Base-by-base conservation (phyloP, 1,139 yeast genomes). In the Candida dubliniensis region DNA sequence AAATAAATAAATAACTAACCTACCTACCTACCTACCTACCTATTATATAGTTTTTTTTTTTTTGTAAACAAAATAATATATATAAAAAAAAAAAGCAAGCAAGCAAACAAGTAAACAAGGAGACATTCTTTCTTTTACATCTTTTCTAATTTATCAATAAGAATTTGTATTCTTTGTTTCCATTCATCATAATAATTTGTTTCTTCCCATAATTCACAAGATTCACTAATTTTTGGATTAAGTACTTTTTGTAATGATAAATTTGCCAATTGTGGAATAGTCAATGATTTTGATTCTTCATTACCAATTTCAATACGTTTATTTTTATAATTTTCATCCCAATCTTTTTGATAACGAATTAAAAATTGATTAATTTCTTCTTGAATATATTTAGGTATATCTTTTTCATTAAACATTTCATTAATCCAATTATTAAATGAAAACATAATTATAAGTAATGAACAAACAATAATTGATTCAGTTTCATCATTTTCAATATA, bases 91-190 rank as follows among this genome's bases (percentile, higher is more conserved):
- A 18, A 18, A 18, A 5, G n/a, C n/a, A n/a, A n/a, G n/a, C n/a
- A 18, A 18, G 23, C 3, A 18, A 18, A 18, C 85, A 82, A 54
- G 87, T 79, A 49, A 57, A 58, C 33, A 79, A 78, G 47, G n/a
- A n/a, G n/a, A n/a, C n/a, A n/a, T n/a, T n/a, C 15, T 3, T 5
- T 4, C 27, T 30, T 31, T 15, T 36, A 14, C 8, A 27, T 27
- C 2, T 3, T 4, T 29, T 30, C n/a, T 23, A 40, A 37, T n/a
- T 44, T 38, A 29, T 37, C 42, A 42, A 39, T 27, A 23, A 46
- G 33, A 9, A 36, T 41, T 14, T 39, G 15, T 10, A 47, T 38
- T 7, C 27, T 15, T 11, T n/a, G 15, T 25, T 42, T 33, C 44
- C 50, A 46, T 12, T 36, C 47, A 13, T 36, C 44, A 31, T 42